These are phyloP conservation scores for Aspergillus calidoustus DNA, from an alignment of 2,329 filamentous ascomycete species.

Conservation along the genomic window DNA sequence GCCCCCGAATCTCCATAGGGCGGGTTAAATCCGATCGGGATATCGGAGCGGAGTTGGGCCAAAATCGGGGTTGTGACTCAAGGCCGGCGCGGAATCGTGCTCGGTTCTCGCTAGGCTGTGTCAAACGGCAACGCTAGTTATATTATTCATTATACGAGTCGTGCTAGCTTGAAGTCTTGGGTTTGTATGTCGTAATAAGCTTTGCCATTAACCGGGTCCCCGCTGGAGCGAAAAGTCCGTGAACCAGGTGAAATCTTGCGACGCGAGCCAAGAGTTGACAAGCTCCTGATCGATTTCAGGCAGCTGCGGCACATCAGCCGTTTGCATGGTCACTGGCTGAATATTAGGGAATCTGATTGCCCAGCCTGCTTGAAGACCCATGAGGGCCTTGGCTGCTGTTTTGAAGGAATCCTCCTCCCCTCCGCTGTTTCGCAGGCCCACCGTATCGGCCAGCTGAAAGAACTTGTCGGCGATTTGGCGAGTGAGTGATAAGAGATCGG, in stretches of 20 bases:
- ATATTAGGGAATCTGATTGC: not conserved
- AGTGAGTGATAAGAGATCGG: constrained; percentile 42
- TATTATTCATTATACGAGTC: not conserved
- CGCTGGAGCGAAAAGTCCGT: not conserved
- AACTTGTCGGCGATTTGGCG: constrained; percentile 30
- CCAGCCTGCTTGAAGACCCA: constrained; percentile 1
- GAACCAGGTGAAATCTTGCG: constrained; percentile 10
- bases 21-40: not conserved
- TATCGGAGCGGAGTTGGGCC: not conserved
- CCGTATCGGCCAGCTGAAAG: not conserved
- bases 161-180: not conserved
- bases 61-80: not conserved
- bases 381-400: not conserved
- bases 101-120: not conserved
- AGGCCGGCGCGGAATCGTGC: not conserved
- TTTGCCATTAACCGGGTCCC: not conserved
- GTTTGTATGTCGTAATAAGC: not conserved
- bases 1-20: not conserved
- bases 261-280: constrained; percentile 12
- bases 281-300: constrained; percentile 5
- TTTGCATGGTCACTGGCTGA: not conserved
- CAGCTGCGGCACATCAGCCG: not conserved
- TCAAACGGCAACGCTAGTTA: not conserved
- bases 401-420: not conserved
- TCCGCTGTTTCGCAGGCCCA: not conserved